Base-by-base conservation (phyloP, 257 asterid species). In the Solanum sparsipilum region DNA sequence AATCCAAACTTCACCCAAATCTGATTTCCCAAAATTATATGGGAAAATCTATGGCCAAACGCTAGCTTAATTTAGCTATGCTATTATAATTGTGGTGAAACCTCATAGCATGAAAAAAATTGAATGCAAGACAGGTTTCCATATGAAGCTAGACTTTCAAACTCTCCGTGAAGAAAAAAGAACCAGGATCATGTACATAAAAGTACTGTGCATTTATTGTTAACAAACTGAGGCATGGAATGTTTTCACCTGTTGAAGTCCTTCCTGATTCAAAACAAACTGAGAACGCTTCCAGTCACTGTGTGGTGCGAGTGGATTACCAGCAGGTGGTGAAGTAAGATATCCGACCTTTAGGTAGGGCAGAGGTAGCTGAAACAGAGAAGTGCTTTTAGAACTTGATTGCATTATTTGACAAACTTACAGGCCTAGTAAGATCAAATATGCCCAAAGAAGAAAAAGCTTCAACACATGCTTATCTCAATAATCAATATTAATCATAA, bases 271-370 rank as follows among this genome's bases (percentile, higher is more conserved):
- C 68, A 97, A 92, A 89, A 93, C 96, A 92, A 97, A 96, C 72
- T 94, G 94, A 86, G 98, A 90, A 86, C 90, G 96, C 86, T 92
- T 96, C 99, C 99, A 97, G 86, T 97, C 99, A 91, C 94, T 90
- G 92, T 97, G 99, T 86, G 99, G 99, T 16, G 99, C 98, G 87
- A 97, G 89, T 71, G 96, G 94, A 90, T 90, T 94, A 90, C 99
- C 99, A 29, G 92, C 93, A 68, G 99, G 99, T 56, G 99, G 99
- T 81, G 98, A 98, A 13, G 98, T 94, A 73, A 97, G 90, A 91
- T 96, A 96, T 86, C 99, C 99, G 71, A 94, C 93, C 95, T 96
- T 96, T 68, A 97, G 93, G 90, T 91, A 95, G 74, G 99, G 99
- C 84, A 97, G 94, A 75, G 99, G 99, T 86, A 97, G 95, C 99